Evolutionary conservation across 768 basidiomycete genomes (phyloP).

Genomic region (Melanogaster broomeanus): DNA sequence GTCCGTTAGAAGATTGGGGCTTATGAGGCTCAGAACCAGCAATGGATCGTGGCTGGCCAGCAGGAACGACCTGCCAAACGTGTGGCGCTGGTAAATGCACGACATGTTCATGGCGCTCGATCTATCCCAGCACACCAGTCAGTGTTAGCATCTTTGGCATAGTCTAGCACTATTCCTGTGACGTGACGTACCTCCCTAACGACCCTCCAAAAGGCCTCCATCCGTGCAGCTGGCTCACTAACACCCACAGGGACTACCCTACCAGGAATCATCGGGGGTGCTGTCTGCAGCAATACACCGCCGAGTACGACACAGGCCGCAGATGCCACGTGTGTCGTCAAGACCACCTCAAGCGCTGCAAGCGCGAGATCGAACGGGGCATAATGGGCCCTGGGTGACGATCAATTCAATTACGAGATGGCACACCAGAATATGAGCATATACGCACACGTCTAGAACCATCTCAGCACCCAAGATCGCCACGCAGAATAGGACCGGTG

Average conservation of each 20-base stretch:
- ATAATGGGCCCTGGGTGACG: slow-evolving; percentile 49
- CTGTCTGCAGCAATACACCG: slow-evolving; percentile 85
- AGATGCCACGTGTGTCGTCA: slow-evolving; percentile 85
- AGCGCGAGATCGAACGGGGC: slow-evolving; percentile 81
- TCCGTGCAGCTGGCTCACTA: slow-evolving; percentile 51
- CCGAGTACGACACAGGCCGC: slow-evolving; percentile 83
- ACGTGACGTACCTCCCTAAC: slow-evolving; percentile 70
- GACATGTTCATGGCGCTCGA: slow-evolving; percentile 84
- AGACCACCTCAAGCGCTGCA: slow-evolving; percentile 70
- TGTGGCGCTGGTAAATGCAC: slow-evolving; percentile 83
- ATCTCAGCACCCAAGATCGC: slow-evolving; percentile 56
- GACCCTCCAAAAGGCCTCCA: slow-evolving; percentile 79
- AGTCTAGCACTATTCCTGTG: neutral
- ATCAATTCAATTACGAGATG: neutral
- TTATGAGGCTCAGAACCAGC: neutral
- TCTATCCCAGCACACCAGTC: slow-evolving; percentile 39
- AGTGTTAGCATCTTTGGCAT: neutral
- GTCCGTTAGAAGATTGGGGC: neutral
- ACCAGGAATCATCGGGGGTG: slow-evolving; percentile 48
- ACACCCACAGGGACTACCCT: slow-evolving; percentile 4
- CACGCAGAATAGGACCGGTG: slow-evolving; percentile 59
- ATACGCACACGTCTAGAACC: slow-evolving; percentile 57
- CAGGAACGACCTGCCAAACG: slow-evolving; percentile 81
- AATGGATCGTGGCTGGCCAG: slow-evolving; percentile 23
- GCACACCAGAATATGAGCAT: neutral